phyloP scores from a whole-genome alignment of 2,329 filamentous ascomycete species.

The Beauveria sp. region DNA sequence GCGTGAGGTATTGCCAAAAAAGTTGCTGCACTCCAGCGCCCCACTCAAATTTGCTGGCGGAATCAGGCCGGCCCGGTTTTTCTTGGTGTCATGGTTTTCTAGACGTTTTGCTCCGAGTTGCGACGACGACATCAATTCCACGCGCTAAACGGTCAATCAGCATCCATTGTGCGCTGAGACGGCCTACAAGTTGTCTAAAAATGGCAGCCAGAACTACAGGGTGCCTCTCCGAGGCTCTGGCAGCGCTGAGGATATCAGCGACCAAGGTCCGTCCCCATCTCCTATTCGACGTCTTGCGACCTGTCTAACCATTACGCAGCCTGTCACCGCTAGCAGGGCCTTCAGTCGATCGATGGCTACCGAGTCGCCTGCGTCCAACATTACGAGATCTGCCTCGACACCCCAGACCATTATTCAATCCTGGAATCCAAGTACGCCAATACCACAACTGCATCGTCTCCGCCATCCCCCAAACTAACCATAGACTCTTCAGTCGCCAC shows the following conservation, averaged over 20 bases:
- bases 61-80: slow-evolving; percentile 21
- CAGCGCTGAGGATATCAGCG: slow-evolving; percentile 38
- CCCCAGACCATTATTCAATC: slow-evolving; percentile 28
- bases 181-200: background rate
- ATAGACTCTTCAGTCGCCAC: slow-evolving; percentile 39
- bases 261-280: slow-evolving; percentile 22
- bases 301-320: slow-evolving; percentile 20
- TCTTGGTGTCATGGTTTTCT: slow-evolving; percentile 20
- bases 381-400: slow-evolving; percentile 26
- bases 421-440: slow-evolving; percentile 38
- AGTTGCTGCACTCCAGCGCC: slow-evolving; percentile 18
- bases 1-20: slow-evolving; percentile 18
- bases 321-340: slow-evolving; percentile 27
- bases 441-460: background rate
- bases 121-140: background rate
- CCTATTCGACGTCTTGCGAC: slow-evolving; percentile 23
- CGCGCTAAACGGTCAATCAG: background rate
- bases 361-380: slow-evolving; percentile 32
- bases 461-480: background rate
- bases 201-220: slow-evolving; percentile 43
- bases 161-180: background rate
- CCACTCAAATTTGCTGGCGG: slow-evolving; percentile 24
- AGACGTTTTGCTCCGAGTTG: background rate
- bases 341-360: slow-evolving; percentile 51
- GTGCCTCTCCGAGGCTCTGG: slow-evolving; percentile 46